Evolutionary conservation across 306 rosid species (phyloP).

Genomic region (Calophaca sinica): DNA sequence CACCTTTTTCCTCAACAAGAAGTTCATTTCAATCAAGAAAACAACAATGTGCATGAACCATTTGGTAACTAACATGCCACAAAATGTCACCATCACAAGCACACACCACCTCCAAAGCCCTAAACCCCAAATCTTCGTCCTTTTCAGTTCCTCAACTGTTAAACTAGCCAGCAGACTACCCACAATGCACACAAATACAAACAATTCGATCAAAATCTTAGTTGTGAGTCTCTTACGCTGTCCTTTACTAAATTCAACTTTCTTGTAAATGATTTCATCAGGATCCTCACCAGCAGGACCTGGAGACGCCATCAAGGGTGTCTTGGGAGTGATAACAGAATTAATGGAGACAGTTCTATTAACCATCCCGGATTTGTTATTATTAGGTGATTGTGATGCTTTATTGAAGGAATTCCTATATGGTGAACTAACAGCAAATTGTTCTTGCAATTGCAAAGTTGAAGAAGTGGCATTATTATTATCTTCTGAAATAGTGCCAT

Average conservation of each 20-base stretch:
- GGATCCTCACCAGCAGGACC: conserved; percentile 60
- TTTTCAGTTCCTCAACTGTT: conserved; percentile 49
- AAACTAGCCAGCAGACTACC: conserved; percentile 65
- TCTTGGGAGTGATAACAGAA: conserved; percentile 55
- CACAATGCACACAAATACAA: conserved; percentile 55
- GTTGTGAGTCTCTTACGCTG: conserved; percentile 55
- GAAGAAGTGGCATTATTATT: conserved; percentile 40
- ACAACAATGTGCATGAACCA: conserved; percentile 81
- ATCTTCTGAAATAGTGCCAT: conserved; percentile 60
- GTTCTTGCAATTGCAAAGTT: conserved; percentile 54
- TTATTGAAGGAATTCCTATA: background rate
- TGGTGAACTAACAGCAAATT: conserved; percentile 57
- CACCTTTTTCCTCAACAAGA: conserved; percentile 79
- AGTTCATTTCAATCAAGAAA: conserved; percentile 85
- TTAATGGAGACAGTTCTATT: conserved; percentile 53
- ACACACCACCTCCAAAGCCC: conserved; percentile 90
- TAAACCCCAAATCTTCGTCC: conserved; percentile 58
- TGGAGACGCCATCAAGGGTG: conserved; percentile 52
- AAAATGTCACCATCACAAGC: conserved; percentile 74
- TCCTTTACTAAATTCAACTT: conserved; percentile 61
- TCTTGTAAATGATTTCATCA: conserved; percentile 69
- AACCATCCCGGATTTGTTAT: conserved; percentile 45
- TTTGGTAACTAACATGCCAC: conserved; percentile 75
- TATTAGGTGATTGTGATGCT: conserved; percentile 71
- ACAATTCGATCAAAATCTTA: conserved; percentile 59